Evolutionary conservation across 306 rosid genomes (phyloP), one percentile per base, ranked within the genome.

Genomic region (Styphnolobium japonicum): DNA sequence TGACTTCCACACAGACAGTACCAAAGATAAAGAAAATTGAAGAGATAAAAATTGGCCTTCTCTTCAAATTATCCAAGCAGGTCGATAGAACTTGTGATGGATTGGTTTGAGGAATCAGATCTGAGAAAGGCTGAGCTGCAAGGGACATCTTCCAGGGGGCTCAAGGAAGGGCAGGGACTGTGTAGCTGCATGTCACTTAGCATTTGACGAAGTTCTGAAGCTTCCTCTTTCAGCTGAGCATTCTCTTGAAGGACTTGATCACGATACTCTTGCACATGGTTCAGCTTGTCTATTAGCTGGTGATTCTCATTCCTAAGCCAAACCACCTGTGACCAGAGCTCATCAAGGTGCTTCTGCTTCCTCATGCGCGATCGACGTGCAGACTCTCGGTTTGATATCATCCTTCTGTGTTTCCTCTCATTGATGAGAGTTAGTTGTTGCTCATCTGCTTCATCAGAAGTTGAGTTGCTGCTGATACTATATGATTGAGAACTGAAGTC

Each of bases 311-410:
- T 90, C 40, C 97, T 77, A 2, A 93, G 89, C 99, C 99, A 95
- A 51, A 91, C 83, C 18, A 93, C 97, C 73, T 95, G 99, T 5
- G 97, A 93, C 97, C 99, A 95, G 3, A 95, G 91, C 77, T 95
- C 99, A 74, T 95, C 98, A 25, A 95, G 90, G 83, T 95, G 98
- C 62, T 79, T 91, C 81, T 95, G 98, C 88, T 93, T 95, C 56
- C 99, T 88, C 93, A 92, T 92, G 2, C 99, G 89, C 0, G 99
- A 95, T 7, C 99, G 60, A 2, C 99, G 92, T 0, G 99, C 99
- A 0, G 99, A 95, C 34, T 95, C 99, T n/a, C 99, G 69, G 77
- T 95, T 95, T 0, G 99, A 95, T 85, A 95, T 90, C 98, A 91
- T 95, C 83, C 99, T 79, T 36, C 99, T 77, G 31, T 91, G 96